Evolutionary conservation across 176 grass and related monocot genomes (phyloP), one percentile per base, ranked within the genome.

Genomic region (Tuctoria greenei): DNA sequence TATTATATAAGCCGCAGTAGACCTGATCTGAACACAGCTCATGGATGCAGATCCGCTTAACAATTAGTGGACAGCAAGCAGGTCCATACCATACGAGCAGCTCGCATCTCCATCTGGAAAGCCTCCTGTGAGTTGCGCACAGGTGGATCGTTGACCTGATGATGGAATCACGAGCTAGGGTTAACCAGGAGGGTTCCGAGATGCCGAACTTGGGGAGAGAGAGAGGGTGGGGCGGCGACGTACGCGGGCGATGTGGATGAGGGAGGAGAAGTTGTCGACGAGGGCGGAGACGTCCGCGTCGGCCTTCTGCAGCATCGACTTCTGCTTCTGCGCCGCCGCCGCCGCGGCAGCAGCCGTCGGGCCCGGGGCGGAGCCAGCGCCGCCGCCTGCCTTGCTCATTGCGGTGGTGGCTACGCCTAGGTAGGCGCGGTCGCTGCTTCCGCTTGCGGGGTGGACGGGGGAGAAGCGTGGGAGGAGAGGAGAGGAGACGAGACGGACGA

Each of bases 71-170:
- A 54, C 26, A 37, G 69, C 3, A 5, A 77, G 24, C 18, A 23
- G 43, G 42, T 35, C 0, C 15, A 35, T 79, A 88, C 81, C 81
- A 88, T 84, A 46, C 75, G 86, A 38, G 81, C 23, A 28, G 87
- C 84, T 6, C 81, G 84, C 42, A 90, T 90, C 74, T 90, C 91
- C 91, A 90, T 93, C 84, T 90, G 87, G 51, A 93, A 93, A 18
- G 80, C 84, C 75, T 93, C 90, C 88, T 94, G 85, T 18, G 95
- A 86, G 86, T 98, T 94, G 16, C 89, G 88, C 47, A 94, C 86
- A 16, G 95, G 91, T 23, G 88, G 86, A 9, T 98, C 95, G 72
- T 76, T 94, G 54, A 98, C 91, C 95, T 98, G 83, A 25, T 2
- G 34, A 79, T 42, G 58, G 3, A 7, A 24, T 27, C 4, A 31